Base-by-base conservation (phyloP, 257 asterid species). In the Mentha longifolia region DNA sequence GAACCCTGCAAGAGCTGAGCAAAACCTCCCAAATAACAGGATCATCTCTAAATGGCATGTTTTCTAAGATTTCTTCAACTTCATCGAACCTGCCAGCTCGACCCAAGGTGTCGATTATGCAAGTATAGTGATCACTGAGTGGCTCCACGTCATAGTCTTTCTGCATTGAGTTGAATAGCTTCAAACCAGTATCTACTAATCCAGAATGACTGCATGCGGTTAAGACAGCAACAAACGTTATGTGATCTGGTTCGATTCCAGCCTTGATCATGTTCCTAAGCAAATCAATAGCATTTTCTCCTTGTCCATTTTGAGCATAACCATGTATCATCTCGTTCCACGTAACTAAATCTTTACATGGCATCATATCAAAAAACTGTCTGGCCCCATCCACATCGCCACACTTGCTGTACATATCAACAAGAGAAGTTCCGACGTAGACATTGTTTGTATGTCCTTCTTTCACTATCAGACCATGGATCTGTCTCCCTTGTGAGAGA, bases 201-300 rank as follows among this genome's bases (percentile, higher is more conserved):
- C 96, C 92, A 20, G 92, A 82, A 78, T 85, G 92, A 62, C 92
- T 89, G 74, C 96, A 89, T 8, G 95, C 95, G 9, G 90, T 84
- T 65, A 89, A 77, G 54, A 85, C 87, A 28, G 88, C 86, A 14
- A 89, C 75, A 25, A 87, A 81, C 12, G 95, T 90, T 78, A 87
- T 76, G 42, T 43, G 74, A 69, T 89, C 92, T 2, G 92, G 92
- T 67, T 75, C 75, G 16, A 59, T 50, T 55, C 80, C 70, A 3
- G 74, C 35, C 12, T 5, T 51, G 37, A 82, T 66, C 96, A 89
- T 87, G 57, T 80, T 56, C 31, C 13, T 46, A 45, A 84, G 87
- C n/a, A 87, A 78, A 49, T 42, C 15, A 68, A 87, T 75, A 31
- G 95, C 92, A 37, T 82, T 87, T 37, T 82, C 81, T 65, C 92